These are phyloP conservation scores for Boeremia lycopersici DNA, from an alignment of 2,329 filamentous ascomycete genomes.

Conservation along the genomic window DNA sequence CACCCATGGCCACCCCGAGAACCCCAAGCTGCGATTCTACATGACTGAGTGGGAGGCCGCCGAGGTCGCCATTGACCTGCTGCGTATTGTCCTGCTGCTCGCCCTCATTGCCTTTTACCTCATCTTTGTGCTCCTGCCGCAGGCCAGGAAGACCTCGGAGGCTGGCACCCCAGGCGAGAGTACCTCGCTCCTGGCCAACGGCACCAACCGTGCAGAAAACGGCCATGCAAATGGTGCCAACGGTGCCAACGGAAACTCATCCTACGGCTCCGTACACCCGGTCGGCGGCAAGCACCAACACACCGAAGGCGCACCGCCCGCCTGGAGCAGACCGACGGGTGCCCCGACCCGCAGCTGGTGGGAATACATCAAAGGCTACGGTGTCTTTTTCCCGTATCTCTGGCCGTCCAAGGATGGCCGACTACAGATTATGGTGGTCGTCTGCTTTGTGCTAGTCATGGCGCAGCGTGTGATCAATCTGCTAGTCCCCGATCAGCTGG, in stretches of 20 bases:
- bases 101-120: constrained; percentile 65
- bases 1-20: constrained; percentile 47
- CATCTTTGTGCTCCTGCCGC: constrained; percentile 54
- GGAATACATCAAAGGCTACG: constrained; percentile 92
- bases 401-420: constrained; percentile 84
- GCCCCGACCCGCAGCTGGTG: constrained; percentile 90
- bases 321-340: constrained; percentile 88
- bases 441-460: constrained; percentile 82
- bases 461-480: constrained; percentile 85
- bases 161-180: constrained; percentile 58
- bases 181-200: constrained; percentile 64
- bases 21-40: constrained; percentile 31
- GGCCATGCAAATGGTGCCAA: constrained; percentile 50
- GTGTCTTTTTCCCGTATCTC: constrained; percentile 92
- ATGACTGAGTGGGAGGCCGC: constrained; percentile 66
- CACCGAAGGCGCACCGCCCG: constrained; percentile 68
- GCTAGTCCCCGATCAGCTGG: constrained; percentile 81
- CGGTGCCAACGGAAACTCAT: constrained; percentile 56
- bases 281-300: constrained; percentile 52
- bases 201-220: constrained; percentile 46
- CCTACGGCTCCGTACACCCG: constrained; percentile 58
- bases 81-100: constrained; percentile 71
- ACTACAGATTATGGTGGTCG: constrained; percentile 77
- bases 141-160: constrained; percentile 27
- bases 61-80: constrained; percentile 69